Evolutionary conservation across 2,329 filamentous ascomycete species (phyloP).

Genomic region (Pseudocercospora ulei): DNA sequence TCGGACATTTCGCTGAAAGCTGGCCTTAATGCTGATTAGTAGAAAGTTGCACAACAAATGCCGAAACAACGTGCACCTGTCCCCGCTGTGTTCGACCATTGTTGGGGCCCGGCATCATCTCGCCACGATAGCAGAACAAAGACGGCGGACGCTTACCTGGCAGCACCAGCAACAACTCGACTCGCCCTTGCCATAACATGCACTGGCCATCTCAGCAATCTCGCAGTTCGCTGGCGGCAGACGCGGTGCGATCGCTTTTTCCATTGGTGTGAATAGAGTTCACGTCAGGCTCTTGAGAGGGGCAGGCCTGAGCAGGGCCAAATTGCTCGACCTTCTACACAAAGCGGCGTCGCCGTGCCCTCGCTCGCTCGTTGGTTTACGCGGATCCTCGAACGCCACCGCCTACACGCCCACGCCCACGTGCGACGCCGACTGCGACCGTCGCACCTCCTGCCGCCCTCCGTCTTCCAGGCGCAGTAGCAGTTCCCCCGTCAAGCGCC

Average conservation of each 20-base stretch:
- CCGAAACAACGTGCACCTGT: no score
- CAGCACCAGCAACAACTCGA: background rate
- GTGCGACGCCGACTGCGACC: background rate
- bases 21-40: no score
- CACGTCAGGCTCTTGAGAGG: no score
- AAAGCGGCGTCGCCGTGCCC: conserved; percentile 1
- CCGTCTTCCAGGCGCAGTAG: conserved; percentile 2
- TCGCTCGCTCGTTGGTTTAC: conserved; percentile 2
- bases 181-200: background rate
- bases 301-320: background rate
- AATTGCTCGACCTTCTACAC: background rate
- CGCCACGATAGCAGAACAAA: conserved; percentile 3
- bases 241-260: background rate
- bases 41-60: no score
- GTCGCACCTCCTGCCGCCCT: background rate
- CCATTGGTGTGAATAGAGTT: background rate
- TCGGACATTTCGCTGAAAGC: no score
- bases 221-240: no score
- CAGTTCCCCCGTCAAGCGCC: conserved; percentile 5
- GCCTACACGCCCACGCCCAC: conserved; percentile 1
- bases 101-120: background rate
- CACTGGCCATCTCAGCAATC: background rate
- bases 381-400: background rate
- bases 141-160: background rate
- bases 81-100: background rate